Percentiles rank a stretch among this genome's conserved stretches.
Evolutionary conservation across 495 filamentous ascomycete genomes (phyloP).

Genomic region (Parathielavia hyrcaniae): DNA sequence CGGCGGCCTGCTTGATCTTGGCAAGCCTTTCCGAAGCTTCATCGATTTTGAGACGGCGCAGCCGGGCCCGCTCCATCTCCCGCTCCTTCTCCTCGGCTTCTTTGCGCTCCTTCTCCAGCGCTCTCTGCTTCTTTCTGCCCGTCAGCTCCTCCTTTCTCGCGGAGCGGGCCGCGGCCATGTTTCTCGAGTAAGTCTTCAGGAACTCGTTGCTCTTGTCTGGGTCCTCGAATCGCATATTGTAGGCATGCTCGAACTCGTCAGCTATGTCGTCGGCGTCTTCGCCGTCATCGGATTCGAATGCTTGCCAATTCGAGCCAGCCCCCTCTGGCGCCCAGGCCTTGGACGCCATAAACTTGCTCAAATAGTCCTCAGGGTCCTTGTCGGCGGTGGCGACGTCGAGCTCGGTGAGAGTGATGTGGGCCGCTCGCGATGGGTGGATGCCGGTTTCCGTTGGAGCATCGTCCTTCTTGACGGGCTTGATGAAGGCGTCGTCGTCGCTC

Average conservation of each 20-base stretch:
- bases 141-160: slow-evolving; percentile 77
- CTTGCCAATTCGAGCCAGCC: slow-evolving; percentile 49
- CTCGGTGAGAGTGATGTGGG: slow-evolving; percentile 46
- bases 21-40: slow-evolving; percentile 76
- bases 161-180: slow-evolving; percentile 68
- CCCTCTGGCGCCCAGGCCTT: slow-evolving; percentile 72
- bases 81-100: slow-evolving; percentile 70
- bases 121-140: slow-evolving; percentile 66
- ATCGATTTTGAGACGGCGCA: slow-evolving; percentile 81
- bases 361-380: slow-evolving; percentile 80
- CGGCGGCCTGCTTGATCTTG: slow-evolving; percentile 81
- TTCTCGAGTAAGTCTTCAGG: slow-evolving; percentile 79
- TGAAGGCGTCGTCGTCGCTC: slow-evolving; percentile 65
- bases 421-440: slow-evolving; percentile 44
- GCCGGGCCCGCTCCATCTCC: slow-evolving; percentile 72
- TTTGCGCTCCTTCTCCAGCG: slow-evolving; percentile 66
- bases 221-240: slow-evolving; percentile 94
- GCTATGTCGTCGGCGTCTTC: slow-evolving; percentile 75
- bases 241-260: slow-evolving; percentile 85
- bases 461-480: slow-evolving; percentile 52
- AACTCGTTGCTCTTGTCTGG: slow-evolving; percentile 76
- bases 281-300: slow-evolving; percentile 88
- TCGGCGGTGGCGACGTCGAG: slow-evolving; percentile 73
- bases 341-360: slow-evolving; percentile 82
- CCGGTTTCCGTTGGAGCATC: slow-evolving; percentile 26